phyloP scores from a whole-genome alignment of 2,329 filamentous ascomycete genomes.

The Claviceps arundinis region DNA sequence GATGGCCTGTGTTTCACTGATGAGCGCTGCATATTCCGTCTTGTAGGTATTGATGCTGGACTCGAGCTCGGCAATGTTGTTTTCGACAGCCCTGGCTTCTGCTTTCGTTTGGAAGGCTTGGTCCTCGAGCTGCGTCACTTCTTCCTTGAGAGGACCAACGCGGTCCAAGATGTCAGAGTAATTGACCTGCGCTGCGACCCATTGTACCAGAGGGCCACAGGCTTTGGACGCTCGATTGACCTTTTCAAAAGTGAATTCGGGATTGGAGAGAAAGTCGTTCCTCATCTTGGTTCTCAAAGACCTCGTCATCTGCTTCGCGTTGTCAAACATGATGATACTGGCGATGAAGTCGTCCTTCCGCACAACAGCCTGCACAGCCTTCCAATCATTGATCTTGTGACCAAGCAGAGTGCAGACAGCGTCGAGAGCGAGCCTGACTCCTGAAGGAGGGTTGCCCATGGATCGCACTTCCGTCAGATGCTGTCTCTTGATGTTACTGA shows the following conservation, averaged over 20 bases:
- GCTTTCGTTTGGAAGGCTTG: conserved; percentile 86
- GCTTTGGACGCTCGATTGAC: conserved; percentile 95
- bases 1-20: conserved; percentile 94
- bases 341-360: conserved; percentile 93
- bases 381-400: conserved; percentile 84
- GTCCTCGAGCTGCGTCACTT: conserved; percentile 77
- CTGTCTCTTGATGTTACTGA: conserved; percentile 96
- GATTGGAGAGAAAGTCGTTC: conserved; percentile 79
- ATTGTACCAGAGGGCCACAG: conserved; percentile 91
- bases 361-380: conserved; percentile 75
- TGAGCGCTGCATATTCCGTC: conserved; percentile 85
- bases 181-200: conserved; percentile 91
- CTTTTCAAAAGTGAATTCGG: conserved; percentile 91
- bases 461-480: conserved; percentile 95
- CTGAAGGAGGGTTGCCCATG: conserved; percentile 83
- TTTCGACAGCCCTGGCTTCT: conserved; percentile 80
- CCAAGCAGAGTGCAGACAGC: conserved; percentile 93
- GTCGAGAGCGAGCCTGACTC: conserved; percentile 84
- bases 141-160: conserved; percentile 81
- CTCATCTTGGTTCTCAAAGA: conserved; percentile 75
- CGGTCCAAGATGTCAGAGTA: conserved; percentile 96
- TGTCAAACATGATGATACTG: conserved; percentile 95
- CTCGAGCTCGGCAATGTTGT: conserved; percentile 73
- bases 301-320: conserved; percentile 87
- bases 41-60: conserved; percentile 91